Conservation (phyloP, 139 green algal genomes). For the Chlorella vulgaris region DNA sequence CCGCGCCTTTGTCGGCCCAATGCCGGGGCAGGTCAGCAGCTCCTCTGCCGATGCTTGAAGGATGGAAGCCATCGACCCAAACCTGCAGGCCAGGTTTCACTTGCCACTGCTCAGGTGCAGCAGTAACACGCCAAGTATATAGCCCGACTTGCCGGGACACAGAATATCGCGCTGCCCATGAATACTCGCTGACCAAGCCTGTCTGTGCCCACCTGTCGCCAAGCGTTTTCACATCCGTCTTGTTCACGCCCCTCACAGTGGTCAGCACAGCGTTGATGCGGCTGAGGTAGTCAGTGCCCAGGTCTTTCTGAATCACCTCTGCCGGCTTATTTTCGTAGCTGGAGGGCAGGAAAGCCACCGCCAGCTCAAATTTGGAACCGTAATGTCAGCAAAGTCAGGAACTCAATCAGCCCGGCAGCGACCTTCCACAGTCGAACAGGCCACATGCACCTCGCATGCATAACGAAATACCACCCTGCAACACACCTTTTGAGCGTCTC, state of each 20-base stretch:
- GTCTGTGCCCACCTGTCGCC: conserved; percentile 47
- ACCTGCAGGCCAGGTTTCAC: no score
- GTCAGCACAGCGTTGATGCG: conserved; percentile 73
- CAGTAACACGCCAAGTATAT: neutral
- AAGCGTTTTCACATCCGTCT: conserved; percentile 78
- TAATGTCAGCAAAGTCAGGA: neutral
- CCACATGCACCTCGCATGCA: no score
- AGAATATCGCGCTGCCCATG: conserved; percentile 21
- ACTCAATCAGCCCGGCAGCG: neutral
- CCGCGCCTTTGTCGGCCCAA: conserved; percentile 89
- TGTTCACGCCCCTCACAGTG: conserved; percentile 79
- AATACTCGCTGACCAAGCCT: conserved; percentile 24
- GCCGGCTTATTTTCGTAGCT: conserved; percentile 91
- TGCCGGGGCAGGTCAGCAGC: conserved; percentile 78
- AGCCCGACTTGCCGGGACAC: neutral
- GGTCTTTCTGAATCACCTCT: conserved; percentile 69
- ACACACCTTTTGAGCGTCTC: conserved; percentile 85
- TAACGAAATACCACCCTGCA: neutral
- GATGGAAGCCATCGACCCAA: conserved; percentile 45
- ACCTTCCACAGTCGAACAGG: no score
- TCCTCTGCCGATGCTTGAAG: conserved; percentile 56
- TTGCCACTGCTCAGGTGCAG: no score
- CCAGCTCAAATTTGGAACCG: neutral
- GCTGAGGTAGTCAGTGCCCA: conserved; percentile 78
- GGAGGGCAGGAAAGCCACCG: neutral